Conservation (phyloP, 495 filamentous ascomycete species). For the Letharia columbiana region DNA sequence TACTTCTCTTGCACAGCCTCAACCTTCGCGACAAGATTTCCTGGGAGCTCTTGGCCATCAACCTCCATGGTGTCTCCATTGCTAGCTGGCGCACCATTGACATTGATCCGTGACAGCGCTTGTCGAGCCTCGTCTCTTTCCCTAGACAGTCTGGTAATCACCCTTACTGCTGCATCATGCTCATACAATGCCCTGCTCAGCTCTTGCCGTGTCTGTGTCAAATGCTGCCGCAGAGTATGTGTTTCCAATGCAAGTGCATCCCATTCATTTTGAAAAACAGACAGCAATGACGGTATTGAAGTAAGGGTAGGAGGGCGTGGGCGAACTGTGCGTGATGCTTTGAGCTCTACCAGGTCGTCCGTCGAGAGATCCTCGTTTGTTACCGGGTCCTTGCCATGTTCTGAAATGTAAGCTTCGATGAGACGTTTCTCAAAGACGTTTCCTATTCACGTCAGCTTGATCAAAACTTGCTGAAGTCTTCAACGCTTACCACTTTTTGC, state of each 20-base stretch:
- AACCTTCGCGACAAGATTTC: conserved; percentile 62
- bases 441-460: conserved; percentile 44
- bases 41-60: conserved; percentile 64
- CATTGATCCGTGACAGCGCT: conserved; percentile 76
- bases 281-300: conserved; percentile 91
- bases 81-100: conserved; percentile 44
- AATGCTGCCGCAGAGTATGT: conserved; percentile 77
- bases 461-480: conserved; percentile 10
- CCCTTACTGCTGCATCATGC: conserved; percentile 87
- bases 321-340: conserved; percentile 69
- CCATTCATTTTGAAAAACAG: conserved; percentile 98
- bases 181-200: conserved; percentile 89
- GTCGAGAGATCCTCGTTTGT: conserved; percentile 79
- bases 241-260: conserved; percentile 86
- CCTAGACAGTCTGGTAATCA: conserved; percentile 78
- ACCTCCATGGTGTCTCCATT: conserved; percentile 86
- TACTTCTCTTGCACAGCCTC: conserved; percentile 72
- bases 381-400: conserved; percentile 89
- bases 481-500: conserved; percentile 74
- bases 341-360: conserved; percentile 82
- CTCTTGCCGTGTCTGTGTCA: conserved; percentile 85
- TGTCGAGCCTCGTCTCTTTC: conserved; percentile 91
- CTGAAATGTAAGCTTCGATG: conserved; percentile 87
- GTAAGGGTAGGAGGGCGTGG: conserved; percentile 91
- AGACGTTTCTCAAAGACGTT: conserved; percentile 90